Percentiles rank a stretch among this genome's conserved stretches.
phyloP scores from a whole-genome alignment of 495 filamentous ascomycete genomes.

The Penicillium pancosmium region DNA sequence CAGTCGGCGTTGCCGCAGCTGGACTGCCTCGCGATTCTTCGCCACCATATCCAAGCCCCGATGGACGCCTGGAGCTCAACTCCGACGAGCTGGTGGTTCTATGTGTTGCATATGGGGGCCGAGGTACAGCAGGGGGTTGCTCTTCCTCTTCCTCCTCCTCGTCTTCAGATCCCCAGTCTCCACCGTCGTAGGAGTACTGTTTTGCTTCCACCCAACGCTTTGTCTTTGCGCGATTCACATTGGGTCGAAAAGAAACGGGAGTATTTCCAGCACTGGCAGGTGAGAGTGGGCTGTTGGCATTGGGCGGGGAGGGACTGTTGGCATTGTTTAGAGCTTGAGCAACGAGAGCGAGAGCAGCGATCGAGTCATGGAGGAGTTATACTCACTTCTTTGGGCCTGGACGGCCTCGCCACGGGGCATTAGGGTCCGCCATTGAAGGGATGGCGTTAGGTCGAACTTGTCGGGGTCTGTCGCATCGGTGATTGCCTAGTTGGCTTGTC shows the following conservation, averaged over 20 bases:
- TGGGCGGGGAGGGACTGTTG: conserved; percentile 24
- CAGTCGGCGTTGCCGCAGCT: conserved; percentile 30
- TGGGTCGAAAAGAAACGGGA: conserved; percentile 68
- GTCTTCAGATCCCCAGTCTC: conserved; percentile 90
- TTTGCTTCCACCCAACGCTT: conserved; percentile 95
- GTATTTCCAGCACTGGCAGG: conserved; percentile 32
- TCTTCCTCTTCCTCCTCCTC: conserved; percentile 69
- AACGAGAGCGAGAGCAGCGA: conserved; percentile 5
- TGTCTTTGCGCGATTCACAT: conserved; percentile 89
- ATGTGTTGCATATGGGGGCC: conserved; percentile 37
- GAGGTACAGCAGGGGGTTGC: conserved; percentile 48
- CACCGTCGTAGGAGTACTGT: conserved; percentile 83
- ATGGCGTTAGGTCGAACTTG: conserved; percentile 11
- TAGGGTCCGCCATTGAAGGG: conserved; percentile 26
- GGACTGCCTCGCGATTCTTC: conserved; percentile 20
- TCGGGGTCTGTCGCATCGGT: conserved; percentile 22
- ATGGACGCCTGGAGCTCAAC: conserved; percentile 27
- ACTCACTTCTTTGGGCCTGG: conserved; percentile 31
- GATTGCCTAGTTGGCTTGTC: conserved; percentile 16
- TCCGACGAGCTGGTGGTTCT: conserved; percentile 36
- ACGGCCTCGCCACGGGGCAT: conserved; percentile 28
- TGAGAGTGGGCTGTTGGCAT: conserved; percentile 35
- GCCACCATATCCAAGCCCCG: conserved; percentile 17
- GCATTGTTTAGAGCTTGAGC: conserved; percentile 21
- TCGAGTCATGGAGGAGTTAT: background rate